These are phyloP conservation scores for Penicillium sp. DNA, from an alignment of 2,329 filamentous ascomycete species.

Conservation along the genomic window DNA sequence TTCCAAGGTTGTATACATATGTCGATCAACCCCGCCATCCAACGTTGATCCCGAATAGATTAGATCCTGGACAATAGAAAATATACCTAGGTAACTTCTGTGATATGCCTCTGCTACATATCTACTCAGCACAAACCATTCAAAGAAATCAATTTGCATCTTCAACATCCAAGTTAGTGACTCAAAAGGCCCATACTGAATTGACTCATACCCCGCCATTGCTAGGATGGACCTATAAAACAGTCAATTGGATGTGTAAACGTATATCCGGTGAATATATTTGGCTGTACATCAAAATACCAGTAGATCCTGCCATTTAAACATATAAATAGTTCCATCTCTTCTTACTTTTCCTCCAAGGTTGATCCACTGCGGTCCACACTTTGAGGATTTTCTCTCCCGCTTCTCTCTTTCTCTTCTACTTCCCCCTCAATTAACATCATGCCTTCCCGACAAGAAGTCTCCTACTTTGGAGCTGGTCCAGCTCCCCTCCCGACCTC, in stretches of 20 bases:
- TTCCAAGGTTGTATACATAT: background rate
- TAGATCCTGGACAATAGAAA: background rate
- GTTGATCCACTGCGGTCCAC: constrained; percentile 25
- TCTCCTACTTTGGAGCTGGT: constrained; percentile 86
- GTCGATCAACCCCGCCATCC: background rate
- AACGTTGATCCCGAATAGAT: background rate
- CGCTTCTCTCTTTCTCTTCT: constrained; percentile 9
- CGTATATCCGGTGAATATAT: constrained; percentile 8
- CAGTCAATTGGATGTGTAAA: background rate
- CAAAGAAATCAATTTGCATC: background rate
- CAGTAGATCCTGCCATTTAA: background rate
- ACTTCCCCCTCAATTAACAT: background rate
- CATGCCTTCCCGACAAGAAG: constrained; percentile 69
- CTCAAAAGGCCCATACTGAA: background rate
- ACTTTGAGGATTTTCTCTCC: constrained; percentile 15
- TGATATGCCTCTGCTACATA: background rate
- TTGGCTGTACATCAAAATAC: background rate
- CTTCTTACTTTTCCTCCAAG: constrained; percentile 7
- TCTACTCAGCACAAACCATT: background rate
- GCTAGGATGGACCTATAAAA: constrained; percentile 1
- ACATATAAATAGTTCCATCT: background rate
- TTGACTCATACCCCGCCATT: constrained; percentile 21
- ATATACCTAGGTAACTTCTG: background rate
- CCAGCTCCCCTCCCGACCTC: constrained; percentile 80
- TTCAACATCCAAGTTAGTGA: background rate